Percentiles rank a stretch among this genome's conserved stretches.
phyloP scores from a whole-genome alignment of 768 basidiomycete genomes.

The Lentinula detonsa region DNA sequence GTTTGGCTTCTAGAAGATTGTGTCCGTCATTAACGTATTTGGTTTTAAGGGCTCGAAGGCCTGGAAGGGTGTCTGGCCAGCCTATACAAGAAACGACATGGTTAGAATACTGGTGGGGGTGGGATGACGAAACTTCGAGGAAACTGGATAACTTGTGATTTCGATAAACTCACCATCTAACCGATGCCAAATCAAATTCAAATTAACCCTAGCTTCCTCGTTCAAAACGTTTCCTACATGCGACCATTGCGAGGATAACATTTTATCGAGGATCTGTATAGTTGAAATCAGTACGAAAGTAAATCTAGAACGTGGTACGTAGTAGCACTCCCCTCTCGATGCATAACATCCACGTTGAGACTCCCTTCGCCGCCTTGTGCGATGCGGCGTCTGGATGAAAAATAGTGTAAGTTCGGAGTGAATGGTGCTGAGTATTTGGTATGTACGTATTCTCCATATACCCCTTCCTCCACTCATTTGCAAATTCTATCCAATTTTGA shows the following conservation, averaged over 20 bases:
- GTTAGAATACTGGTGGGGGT: not conserved
- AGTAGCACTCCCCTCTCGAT: conserved; percentile 37
- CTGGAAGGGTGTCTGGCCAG: conserved; percentile 50
- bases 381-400: conserved; percentile 29
- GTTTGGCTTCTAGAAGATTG: too few species aligned
- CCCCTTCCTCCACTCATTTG: conserved; percentile 49
- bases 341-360: conserved; percentile 47
- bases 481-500: conserved; percentile 42
- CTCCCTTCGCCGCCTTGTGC: conserved; percentile 41
- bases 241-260: conserved; percentile 48
- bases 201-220: conserved; percentile 31
- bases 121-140: not conserved
- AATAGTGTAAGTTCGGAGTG: not conserved
- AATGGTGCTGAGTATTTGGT: not conserved
- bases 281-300: not conserved
- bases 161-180: conserved; percentile 31
- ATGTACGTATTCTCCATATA: conserved; percentile 41
- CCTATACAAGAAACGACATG: conserved; percentile 23
- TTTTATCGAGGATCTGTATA: conserved; percentile 42
- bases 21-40: conserved; percentile 10
- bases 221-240: conserved; percentile 40
- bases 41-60: conserved; percentile 46
- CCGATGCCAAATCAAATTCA: conserved; percentile 57
- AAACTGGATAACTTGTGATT: not conserved
- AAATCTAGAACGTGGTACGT: not conserved